These are phyloP conservation scores for Nyctanthes arbortristis DNA, from an alignment of 257 asterid genomes.

Conservation along the genomic window DNA sequence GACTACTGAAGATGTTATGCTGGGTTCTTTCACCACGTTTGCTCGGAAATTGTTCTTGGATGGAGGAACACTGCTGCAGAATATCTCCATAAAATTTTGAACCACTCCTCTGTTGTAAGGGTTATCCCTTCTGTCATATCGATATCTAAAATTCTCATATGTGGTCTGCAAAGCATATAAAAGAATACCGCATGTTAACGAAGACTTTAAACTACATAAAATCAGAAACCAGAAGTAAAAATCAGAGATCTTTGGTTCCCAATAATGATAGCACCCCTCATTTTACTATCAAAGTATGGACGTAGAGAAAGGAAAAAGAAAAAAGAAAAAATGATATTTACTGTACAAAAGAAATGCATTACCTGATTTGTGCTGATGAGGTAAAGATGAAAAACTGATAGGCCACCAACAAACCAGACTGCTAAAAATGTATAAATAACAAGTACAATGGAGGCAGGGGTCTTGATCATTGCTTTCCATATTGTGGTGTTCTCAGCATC, in stretches of 20 bases:
- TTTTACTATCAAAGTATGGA: no score
- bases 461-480: conserved; percentile 60
- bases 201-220: background rate
- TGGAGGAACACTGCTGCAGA: conserved; percentile 60
- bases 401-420: conserved; percentile 94
- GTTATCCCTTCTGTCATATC: conserved; percentile 54
- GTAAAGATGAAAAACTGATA: conserved; percentile 74
- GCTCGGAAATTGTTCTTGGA: conserved; percentile 81
- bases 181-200: conserved; percentile 1
- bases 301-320: no score
- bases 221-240: background rate
- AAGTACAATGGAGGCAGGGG: conserved; percentile 77
- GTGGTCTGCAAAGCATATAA: conserved; percentile 63
- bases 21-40: conserved; percentile 42
- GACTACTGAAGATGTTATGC: conserved; percentile 30
- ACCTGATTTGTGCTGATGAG: conserved; percentile 88
- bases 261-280: background rate
- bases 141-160: conserved; percentile 82
- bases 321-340: background rate
- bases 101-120: conserved; percentile 65
- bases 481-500: conserved; percentile 45
- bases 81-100: conserved; percentile 61
- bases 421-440: conserved; percentile 67
- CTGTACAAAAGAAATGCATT: background rate
- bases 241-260: background rate